Evolutionary conservation across 2,329 filamentous ascomycete species (phyloP).

Genomic region (Arthrinium puccinioides): DNA sequence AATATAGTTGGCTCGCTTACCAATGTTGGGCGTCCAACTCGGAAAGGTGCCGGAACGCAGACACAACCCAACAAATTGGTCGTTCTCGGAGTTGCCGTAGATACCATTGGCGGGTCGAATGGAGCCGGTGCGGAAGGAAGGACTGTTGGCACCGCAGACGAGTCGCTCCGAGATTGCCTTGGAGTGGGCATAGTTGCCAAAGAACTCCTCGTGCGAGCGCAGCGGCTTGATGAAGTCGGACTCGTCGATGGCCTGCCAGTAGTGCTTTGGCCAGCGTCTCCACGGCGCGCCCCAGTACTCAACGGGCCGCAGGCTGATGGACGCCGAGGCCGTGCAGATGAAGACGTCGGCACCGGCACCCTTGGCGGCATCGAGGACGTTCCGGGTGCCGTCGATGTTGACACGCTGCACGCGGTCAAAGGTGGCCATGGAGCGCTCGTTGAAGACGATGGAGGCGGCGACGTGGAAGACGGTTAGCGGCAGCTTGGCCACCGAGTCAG

Average conservation of each 20-base stretch:
- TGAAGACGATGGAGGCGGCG: constrained; percentile 37
- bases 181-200: constrained; percentile 36
- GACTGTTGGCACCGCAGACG: constrained; percentile 24
- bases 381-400: constrained; percentile 38
- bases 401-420: constrained; percentile 31
- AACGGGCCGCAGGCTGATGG: constrained; percentile 30
- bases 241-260: constrained; percentile 34
- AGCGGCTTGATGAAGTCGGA: constrained; percentile 29
- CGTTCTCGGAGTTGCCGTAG: constrained; percentile 33
- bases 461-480: constrained; percentile 44
- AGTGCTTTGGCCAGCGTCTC: constrained; percentile 26
- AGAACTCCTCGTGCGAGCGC: constrained; percentile 31
- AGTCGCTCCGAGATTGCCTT: constrained; percentile 38
- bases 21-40: constrained; percentile 35
- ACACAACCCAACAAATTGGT: constrained; percentile 28
- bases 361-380: constrained; percentile 35
- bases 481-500: constrained; percentile 24
- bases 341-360: constrained; percentile 34
- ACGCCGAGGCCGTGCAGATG: constrained; percentile 39
- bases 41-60: constrained; percentile 28
- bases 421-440: constrained; percentile 31
- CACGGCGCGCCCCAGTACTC: constrained; percentile 24
- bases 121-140: constrained; percentile 41
- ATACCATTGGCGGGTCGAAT: constrained; percentile 47
- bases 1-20: no score